These are phyloP conservation scores for Ramularia collo-cygni DNA, from an alignment of 2,329 filamentous ascomycete species.

Conservation along the genomic window DNA sequence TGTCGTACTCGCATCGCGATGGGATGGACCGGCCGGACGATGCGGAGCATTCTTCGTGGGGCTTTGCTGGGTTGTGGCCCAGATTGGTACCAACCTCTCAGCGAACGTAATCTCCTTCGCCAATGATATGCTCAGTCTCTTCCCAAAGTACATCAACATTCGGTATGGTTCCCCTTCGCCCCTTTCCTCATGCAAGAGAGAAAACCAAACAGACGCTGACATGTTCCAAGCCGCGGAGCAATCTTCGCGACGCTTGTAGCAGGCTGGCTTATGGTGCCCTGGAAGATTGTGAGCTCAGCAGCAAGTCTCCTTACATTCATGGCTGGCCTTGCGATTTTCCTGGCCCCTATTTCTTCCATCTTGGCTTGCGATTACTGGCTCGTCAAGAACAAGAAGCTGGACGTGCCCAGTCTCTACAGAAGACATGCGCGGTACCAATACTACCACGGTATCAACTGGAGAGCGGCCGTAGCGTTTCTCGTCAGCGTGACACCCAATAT, in stretches of 20 bases:
- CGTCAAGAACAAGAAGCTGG: constrained; percentile 37
- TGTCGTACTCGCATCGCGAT: constrained; percentile 31
- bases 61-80: constrained; percentile 46
- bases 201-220: too few species aligned
- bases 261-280: constrained; percentile 52
- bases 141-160: constrained; percentile 46
- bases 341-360: constrained; percentile 57
- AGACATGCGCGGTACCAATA: constrained; percentile 47
- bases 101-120: constrained; percentile 49
- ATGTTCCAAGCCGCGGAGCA: constrained; percentile 25
- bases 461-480: constrained; percentile 52
- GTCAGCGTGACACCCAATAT: constrained; percentile 51
- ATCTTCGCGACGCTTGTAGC: constrained; percentile 43
- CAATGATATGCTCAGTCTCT: constrained; percentile 47
- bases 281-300: constrained; percentile 58
- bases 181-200: too few species aligned
- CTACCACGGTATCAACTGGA: constrained; percentile 49
- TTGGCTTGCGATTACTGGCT: constrained; percentile 51
- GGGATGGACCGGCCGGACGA: constrained; percentile 26
- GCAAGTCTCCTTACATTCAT: constrained; percentile 51
- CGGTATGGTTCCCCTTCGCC: constrained; percentile 3
- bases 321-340: constrained; percentile 58
- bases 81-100: constrained; percentile 47
- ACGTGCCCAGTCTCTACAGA: constrained; percentile 48
- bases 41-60: constrained; percentile 30